Conservation (phyloP, 345 rosid species). For the Trapa bicornis region DNA sequence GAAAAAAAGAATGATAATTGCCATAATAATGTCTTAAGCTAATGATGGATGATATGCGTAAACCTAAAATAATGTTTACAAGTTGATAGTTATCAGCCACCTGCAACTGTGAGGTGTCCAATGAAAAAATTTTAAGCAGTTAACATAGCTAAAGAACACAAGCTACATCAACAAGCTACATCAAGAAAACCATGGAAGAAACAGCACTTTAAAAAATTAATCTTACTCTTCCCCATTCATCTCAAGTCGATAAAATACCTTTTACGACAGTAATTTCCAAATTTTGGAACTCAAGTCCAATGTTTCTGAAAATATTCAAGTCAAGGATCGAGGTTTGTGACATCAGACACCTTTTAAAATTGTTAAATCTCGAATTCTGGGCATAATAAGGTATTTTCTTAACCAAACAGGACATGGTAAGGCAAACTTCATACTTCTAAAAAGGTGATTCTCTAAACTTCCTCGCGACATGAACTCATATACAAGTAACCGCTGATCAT, state of each 20-base stretch:
- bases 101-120: not conserved
- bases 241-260: not conserved
- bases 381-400: not conserved
- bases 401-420: not conserved
- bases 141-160: not conserved
- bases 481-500: constrained; percentile 60
- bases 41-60: not conserved
- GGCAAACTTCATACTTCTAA: constrained; percentile 43
- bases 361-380: not conserved
- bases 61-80: not conserved
- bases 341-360: not conserved
- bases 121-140: not conserved
- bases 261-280: not conserved
- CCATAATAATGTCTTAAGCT: not conserved
- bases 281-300: not conserved
- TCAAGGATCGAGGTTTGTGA: no score
- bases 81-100: not conserved
- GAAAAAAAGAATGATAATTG: not conserved
- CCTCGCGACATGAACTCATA: constrained; percentile 79
- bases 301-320: not conserved
- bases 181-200: not conserved
- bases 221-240: not conserved
- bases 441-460: constrained; percentile 75
- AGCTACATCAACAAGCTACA: not conserved
- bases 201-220: not conserved